Conservation (phyloP, 2,329 filamentous ascomycete species). For the Colletotrichum siamense region DNA sequence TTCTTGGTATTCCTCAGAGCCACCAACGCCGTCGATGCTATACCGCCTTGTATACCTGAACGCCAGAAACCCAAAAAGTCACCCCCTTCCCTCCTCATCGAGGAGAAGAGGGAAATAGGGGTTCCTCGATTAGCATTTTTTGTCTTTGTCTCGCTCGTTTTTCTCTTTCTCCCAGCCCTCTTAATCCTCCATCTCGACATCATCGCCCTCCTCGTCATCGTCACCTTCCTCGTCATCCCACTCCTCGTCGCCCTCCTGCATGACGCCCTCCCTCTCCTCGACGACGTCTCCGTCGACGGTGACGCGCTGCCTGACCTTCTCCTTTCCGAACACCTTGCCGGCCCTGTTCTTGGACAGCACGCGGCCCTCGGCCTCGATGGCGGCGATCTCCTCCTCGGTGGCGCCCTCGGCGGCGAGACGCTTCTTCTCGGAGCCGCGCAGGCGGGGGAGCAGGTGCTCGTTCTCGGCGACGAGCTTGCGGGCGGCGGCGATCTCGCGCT, state of each 20-base stretch:
- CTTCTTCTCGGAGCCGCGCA: constrained; percentile 68
- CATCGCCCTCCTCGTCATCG: constrained; percentile 27
- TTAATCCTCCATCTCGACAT: constrained; percentile 37
- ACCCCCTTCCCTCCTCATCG: not conserved
- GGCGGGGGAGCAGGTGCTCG: constrained; percentile 85
- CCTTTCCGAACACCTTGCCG: constrained; percentile 46
- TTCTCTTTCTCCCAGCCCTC: not conserved
- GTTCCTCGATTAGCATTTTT: constrained; percentile 15
- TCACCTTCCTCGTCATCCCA: constrained; percentile 23
- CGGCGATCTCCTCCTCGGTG: constrained; percentile 53
- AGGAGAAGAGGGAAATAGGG: not conserved
- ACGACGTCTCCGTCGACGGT: constrained; percentile 41
- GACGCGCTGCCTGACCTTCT: constrained; percentile 44
- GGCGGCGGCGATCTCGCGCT: constrained; percentile 78
- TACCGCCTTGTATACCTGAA: constrained; percentile 21
- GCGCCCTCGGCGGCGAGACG: constrained; percentile 55
- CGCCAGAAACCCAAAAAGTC: constrained; percentile 3
- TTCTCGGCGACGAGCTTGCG: constrained; percentile 90
- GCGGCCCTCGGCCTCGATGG: constrained; percentile 46
- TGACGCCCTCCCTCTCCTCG: constrained; percentile 26
- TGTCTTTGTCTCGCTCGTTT: not conserved
- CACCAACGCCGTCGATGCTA: constrained; percentile 24
- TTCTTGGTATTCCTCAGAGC: constrained; percentile 22
- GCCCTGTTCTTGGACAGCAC: constrained; percentile 31
- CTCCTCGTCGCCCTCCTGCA: constrained; percentile 24